phyloP scores from a whole-genome alignment of 345 rosid species.

The Conringia planisiliqua region DNA sequence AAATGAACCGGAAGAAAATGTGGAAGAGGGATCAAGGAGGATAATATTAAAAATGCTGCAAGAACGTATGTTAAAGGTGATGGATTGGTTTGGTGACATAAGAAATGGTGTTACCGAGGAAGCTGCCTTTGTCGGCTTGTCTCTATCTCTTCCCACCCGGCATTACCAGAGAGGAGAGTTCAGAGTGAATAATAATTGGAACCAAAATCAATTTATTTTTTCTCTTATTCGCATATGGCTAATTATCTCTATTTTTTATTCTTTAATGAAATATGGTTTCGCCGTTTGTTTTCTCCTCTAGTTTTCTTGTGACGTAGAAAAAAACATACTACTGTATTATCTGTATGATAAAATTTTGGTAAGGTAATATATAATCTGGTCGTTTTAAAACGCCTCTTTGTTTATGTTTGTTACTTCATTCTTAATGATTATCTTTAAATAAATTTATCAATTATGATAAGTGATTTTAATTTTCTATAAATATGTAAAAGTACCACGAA shows the following conservation, averaged over 20 bases:
- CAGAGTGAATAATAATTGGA: neutral
- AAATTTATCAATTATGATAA: neutral
- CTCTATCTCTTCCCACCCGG: constrained; percentile 16
- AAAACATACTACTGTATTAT: neutral
- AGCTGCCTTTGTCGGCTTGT: constrained; percentile 23
- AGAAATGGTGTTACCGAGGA: constrained; percentile 26
- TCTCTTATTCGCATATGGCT: neutral
- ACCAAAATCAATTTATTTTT: neutral
- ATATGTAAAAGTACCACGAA: neutral
- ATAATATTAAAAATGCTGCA: constrained; percentile 8
- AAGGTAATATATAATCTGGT: neutral
- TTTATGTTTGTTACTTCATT: neutral
- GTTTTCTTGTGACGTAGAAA: neutral
- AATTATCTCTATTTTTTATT: neutral
- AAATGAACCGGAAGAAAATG: neutral
- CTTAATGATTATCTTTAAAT: neutral
- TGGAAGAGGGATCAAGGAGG: neutral
- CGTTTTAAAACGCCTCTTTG: too few relatives aligned
- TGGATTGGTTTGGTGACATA: constrained; percentile 2
- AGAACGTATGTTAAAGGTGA: neutral
- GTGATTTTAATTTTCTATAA: neutral
- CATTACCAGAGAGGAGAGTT: constrained; percentile 6
- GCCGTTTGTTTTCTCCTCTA: neutral
- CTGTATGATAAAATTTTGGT: too few relatives aligned
- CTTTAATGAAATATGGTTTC: neutral